Evolutionary conservation across 805 yeast genomes (phyloP), one percentile per base, ranked within the genome.

Genomic region (Cyberlindnera saturnus): DNA sequence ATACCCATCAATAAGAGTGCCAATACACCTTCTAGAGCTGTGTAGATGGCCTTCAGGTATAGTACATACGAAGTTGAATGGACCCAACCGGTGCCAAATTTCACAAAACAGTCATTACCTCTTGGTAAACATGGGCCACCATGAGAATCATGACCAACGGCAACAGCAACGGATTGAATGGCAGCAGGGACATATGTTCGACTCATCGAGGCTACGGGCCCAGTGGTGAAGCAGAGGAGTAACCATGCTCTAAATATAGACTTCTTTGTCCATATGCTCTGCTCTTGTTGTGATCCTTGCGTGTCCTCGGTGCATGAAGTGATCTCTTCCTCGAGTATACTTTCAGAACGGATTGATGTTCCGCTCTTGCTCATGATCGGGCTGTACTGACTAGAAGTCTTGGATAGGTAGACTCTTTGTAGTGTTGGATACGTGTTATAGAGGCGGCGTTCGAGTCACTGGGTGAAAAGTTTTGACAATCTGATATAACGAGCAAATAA

Each of bases 141-240:
- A 1, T 43, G 33, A 5, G 50, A 41, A 2, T 57, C 60, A 17
- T 43, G 41, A 6, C 73, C 73, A 14, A 67, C 48, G 0, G 51
- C 43, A 11, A 57, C 41, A 3, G 70, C 68, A 20, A 61, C 55
- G 1, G 72, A 63, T 50, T 68, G 72, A 26, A 69, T 59, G 0
- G 59, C 61, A 0, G 71, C 72, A 7, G 72, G 70, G 16, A 69
- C 65, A 45, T 69, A 69, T 1, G 70, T 60, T 41, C 69, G 55
- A 4, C 64, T 44, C 71, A 69, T 66, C 7, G 71, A 62, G 1
- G 71, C 61, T 0, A 66, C 70, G 2, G 73, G 73, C 2, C 74
- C 74, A 2, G 72, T 67, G 4, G 67, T 52, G 47, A 61, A 68
- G 44, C 72, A 67, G 6, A 69, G 44, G 6, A 66, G 50, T 3